Percentiles rank a stretch among this genome's conserved stretches.
Evolutionary conservation across 2,329 filamentous ascomycete genomes (phyloP).

Genomic region (Pseudogymnoascus sp.): DNA sequence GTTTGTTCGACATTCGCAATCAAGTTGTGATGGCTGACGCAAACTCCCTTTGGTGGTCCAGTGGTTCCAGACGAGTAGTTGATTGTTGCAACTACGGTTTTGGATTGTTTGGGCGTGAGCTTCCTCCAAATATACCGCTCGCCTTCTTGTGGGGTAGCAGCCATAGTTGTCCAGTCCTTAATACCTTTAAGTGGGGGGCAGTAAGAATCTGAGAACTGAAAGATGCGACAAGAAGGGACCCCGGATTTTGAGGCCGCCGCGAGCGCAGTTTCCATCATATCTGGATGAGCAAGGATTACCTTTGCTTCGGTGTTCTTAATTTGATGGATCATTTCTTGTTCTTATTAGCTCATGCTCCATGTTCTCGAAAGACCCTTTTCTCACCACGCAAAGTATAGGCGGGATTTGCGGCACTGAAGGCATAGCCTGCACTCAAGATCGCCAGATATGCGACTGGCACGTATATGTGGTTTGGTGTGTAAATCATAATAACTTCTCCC

Average conservation of each 20-base stretch:
- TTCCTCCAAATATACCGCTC: slow-evolving; percentile 57
- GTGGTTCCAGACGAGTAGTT: slow-evolving; percentile 49
- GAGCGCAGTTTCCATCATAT: slow-evolving; percentile 39
- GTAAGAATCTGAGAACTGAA: slow-evolving; percentile 42
- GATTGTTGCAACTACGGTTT: slow-evolving; percentile 36
- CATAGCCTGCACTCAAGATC: slow-evolving; percentile 45
- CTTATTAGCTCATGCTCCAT: slow-evolving; percentile 2
- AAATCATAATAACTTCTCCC: slow-evolving; percentile 49
- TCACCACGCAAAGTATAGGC: slow-evolving; percentile 43
- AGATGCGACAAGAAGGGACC: slow-evolving; percentile 40
- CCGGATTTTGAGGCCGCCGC: slow-evolving; percentile 38
- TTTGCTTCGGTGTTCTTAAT: slow-evolving; percentile 46
- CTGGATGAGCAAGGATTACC: slow-evolving; percentile 44
- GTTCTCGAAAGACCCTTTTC: slow-evolving; percentile 16
- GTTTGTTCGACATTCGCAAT: slow-evolving; percentile 46
- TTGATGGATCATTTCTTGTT: slow-evolving; percentile 45
- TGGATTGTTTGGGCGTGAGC: slow-evolving; percentile 35
- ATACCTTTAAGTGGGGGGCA: slow-evolving; percentile 34
- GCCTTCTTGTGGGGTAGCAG: slow-evolving; percentile 48
- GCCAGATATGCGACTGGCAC: slow-evolving; percentile 49
- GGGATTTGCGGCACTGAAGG: slow-evolving; percentile 51
- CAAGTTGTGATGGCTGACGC: slow-evolving; percentile 44
- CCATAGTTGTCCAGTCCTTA: slow-evolving; percentile 58
- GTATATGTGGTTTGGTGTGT: slow-evolving; percentile 49
- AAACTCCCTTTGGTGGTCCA: slow-evolving; percentile 44